Base-by-base conservation (phyloP, 2,329 filamentous ascomycete species). In the Fusarium kyushuense region DNA sequence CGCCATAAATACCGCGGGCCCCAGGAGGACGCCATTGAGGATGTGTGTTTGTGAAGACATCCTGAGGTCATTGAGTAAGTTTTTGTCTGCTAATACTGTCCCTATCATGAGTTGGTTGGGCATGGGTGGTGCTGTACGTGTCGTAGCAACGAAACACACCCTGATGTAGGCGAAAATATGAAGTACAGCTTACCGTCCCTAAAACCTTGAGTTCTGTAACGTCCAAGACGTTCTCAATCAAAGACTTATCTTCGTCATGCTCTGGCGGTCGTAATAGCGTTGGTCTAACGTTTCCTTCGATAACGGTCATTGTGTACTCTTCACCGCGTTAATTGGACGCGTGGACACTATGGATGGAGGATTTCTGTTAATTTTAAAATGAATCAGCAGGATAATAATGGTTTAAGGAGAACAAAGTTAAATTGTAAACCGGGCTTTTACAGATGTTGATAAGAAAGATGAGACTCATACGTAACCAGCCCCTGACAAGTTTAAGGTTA, bases 1-100 rank as follows among this genome's bases (percentile, higher is more conserved):
- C 94, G 77, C 96, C 96, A 76, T 93, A 99, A 79, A 99, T 94
- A 63, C 96, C 96, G 54, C 96, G 89, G 4, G 96, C 96, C 21
- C 93, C 94, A 0, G 92, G 90, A 0, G 96, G 96, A 73, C 96
- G 94, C 94, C 94, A 98, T 65, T 96, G 86, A 23, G 91, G 91
- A 36, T 94, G 91, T 4, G 94, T 92, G 79, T 99, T 99, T 56
- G 96, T 98, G 83, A 96, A 99, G 72, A 98, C 90, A 77, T 97
- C 92, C 90, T 93, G 64, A 11, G 13, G 16, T 41, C 38, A 14
- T 19, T 59, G 25, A 60, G 67, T 27, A 33, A 38, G 16, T 19
- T 49, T 27, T 43, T 13, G 53, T 17, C 40, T 27, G 27, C 27
- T 27, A 27, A 25, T n/a, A 16, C 36, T 30, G 33, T 43, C 16